Evolutionary conservation across 2,329 filamentous ascomycete genomes (phyloP), one percentile per base, ranked within the genome.

Genomic region (Ophiostoma perfectum): DNA sequence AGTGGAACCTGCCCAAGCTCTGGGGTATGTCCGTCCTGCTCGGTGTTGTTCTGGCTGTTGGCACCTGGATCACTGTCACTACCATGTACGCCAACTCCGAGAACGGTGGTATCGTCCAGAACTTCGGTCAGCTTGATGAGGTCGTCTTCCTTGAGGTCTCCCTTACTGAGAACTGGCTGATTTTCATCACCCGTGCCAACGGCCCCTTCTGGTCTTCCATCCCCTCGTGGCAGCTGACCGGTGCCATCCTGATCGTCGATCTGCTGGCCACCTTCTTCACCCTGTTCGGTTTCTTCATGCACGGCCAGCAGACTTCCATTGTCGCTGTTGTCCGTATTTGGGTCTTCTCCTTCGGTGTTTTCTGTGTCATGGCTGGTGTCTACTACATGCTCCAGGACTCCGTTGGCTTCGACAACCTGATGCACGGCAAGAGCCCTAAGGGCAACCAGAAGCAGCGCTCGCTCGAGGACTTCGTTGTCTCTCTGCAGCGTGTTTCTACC

Each of bases 121-220:
- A 95, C 82, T 91, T 90, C 74, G 92, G 92, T 85, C 86, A 89
- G 77, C 82, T 91, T 68, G 91, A 96, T 74, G 87, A 88, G 74
- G 88, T 96, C 69, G 80, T 97, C 75, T 96, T 96, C 86, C 88
- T 97, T 49, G 87, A 96, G 81, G 91, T 96, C 78, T 92, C 91
- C 12, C 86, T 96, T 67, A 93, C 92, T 70, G 91, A 96, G 84
- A 97, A 96, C 82, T 96, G 93, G 92, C 86, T 96, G 66, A 97
- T 97, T 80, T 96, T 97, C 83, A 94, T 96, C 81, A 96, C 92
- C 72, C 92, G 93, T 84, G 90, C 92, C 80, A 93, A 93, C 80
- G 92, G 92, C 75, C 91, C 92, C 67, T 94, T 96, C 85, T 96
- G 92, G 92, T 93, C 90, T 3, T 93, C 90, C 38, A 86, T 92